A percentile compares a stretch with the other conserved stretches of the same genome.
Evolutionary conservation across 257 asterid species (phyloP).

Genomic region (Salvia rosmarinus): DNA sequence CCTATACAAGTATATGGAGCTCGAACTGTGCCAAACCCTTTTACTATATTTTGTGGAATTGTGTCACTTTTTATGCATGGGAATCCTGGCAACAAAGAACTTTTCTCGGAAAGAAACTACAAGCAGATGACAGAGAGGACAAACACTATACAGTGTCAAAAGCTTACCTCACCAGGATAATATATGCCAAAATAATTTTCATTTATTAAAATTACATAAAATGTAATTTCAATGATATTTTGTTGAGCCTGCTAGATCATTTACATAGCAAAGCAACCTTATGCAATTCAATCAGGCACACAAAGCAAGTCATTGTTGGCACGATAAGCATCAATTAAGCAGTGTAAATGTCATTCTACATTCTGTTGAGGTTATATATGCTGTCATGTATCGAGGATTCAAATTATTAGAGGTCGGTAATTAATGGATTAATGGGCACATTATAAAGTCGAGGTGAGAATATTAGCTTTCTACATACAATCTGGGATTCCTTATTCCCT

Average conservation of each 20-base stretch:
- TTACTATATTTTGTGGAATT: neutral
- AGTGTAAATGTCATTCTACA: neutral
- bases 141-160: neutral
- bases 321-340: neutral
- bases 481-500: neutral
- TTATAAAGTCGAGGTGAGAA: neutral
- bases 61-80: neutral
- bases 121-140: constrained; percentile 5
- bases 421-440: neutral
- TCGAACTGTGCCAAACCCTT: neutral
- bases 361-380: neutral
- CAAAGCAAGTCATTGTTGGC: neutral
- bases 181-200: constrained; percentile 10
- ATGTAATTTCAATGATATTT: neutral
- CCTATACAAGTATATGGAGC: neutral
- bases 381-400: neutral
- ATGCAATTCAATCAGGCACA: neutral
- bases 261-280: constrained; percentile 4
- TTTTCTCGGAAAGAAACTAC: neutral
- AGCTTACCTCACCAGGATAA: neutral
- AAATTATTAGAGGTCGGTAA: neutral
- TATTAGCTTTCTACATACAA: neutral
- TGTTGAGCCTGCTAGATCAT: neutral
- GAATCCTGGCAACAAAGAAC: neutral
- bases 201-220: neutral